Base-by-base conservation (phyloP, 192 early-diverging fungal species). In the Dissophora globulifera region DNA sequence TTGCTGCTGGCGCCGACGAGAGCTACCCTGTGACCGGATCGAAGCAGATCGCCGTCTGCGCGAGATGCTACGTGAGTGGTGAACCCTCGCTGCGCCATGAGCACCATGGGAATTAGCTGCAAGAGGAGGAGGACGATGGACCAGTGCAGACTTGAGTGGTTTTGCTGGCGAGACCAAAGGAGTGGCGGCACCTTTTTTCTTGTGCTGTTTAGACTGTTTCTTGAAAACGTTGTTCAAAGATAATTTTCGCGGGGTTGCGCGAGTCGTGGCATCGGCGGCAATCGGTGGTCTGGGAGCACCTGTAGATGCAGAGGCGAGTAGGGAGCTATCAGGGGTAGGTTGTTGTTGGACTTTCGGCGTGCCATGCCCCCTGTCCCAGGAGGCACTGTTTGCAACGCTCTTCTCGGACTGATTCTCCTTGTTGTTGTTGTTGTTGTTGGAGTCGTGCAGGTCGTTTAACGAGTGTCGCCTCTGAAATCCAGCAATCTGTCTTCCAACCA, bases 401-500 rank as follows among this genome's bases (percentile, higher is more conserved):
- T 30, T n/a, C 25, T 19, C 17, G 12, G 31, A n/a, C 12, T 19
- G 45, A 29, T 2, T 31, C 13, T 3, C 26, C 23, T 53, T 43
- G 5, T 29, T 50, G 19, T 43, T 42, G 3, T 16, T 35, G 35
- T 10, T 40, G 23, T 23, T 38, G 26, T 75, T 40, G 23, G 15
- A 27, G 26, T 75, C 62, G n/a, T 66, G 27, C 32, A 67, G 10
- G 13, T 76, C 72, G 23, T 76, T 76, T 38, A 76, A 50, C 10
- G 72, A 76, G 27, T 67, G 63, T 13, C 72, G 50, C 20, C 72
- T 20, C 30, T 76, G 72, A 38, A 76, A 76, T 27, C 64, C 64
- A n/a, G 72, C 64, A 19, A 76, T 76, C 38, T 76, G 72, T 15
- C 72, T 56, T 19, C 72, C 72, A 23, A 66, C 71, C 26, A 45